phyloP scores from a whole-genome alignment of 805 yeast genomes.

The Saturnispora besseyi region DNA sequence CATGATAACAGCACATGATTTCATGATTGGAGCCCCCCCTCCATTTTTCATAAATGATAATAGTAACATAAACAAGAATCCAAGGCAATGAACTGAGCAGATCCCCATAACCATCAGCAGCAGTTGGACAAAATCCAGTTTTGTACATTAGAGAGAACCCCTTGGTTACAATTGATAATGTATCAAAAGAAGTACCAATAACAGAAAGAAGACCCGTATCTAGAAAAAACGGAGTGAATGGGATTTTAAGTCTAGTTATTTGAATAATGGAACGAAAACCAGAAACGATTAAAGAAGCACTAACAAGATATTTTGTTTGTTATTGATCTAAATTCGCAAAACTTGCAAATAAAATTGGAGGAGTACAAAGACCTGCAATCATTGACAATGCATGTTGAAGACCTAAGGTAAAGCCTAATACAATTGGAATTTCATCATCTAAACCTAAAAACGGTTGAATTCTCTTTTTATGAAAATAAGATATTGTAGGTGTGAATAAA shows the following conservation, averaged over 20 bases:
- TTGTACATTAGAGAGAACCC: constrained; percentile 76
- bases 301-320: constrained; percentile 53
- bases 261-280: constrained; percentile 66
- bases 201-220: constrained; percentile 89
- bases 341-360: constrained; percentile 65
- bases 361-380: constrained; percentile 86
- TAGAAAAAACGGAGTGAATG: constrained; percentile 60
- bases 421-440: constrained; percentile 70
- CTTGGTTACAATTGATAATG: constrained; percentile 68
- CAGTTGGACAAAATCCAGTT: constrained; percentile 57
- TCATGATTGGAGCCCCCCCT: constrained; percentile 95
- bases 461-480: constrained; percentile 43
- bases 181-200: constrained; percentile 86
- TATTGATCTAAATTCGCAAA: constrained; percentile 48
- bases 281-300: constrained; percentile 62
- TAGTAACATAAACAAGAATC: constrained; percentile 72
- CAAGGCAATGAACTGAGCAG: constrained; percentile 77
- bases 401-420: constrained; percentile 70
- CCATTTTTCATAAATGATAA: constrained; percentile 71
- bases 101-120: constrained; percentile 79
- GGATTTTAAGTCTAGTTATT: constrained; percentile 72
- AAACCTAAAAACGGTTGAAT: constrained; percentile 80
- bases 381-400: constrained; percentile 83
- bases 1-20: constrained; percentile 82
- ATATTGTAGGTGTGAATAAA: constrained; percentile 72